Base-by-base conservation (phyloP, 2,329 filamentous ascomycete genomes). In the Aspergillus sp. region DNA sequence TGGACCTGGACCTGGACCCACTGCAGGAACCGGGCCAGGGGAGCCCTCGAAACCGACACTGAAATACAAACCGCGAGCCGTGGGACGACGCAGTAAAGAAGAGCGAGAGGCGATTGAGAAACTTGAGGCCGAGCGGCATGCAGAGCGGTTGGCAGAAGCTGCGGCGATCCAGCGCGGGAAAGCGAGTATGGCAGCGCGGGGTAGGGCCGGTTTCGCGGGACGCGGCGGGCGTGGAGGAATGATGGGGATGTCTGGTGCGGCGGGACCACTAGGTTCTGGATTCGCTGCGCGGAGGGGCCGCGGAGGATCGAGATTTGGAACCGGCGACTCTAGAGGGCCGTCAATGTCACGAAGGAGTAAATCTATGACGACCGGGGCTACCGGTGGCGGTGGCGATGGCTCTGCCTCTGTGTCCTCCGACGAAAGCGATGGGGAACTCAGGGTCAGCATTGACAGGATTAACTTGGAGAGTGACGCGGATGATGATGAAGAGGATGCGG, bases 381-480 rank as follows among this genome's bases (percentile, higher is more conserved):
- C 51, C 5, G 61, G 64, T 51, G 62, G 68, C 19, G 45, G 45
- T 34, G 27, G 45, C 13, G 30, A 22, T 48, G 27, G 45, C 15
- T 37, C 34, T 37, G 34, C 15, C n/a, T 68, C 73, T 59, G 64
- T 69, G 39, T 77, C 73, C 27, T 74, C 66, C 41, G 82, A 84
- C 54, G 82, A 81, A 49, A 72, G 71, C 30, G 75, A 78, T 42
- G 70, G 74, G 22, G 78, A 73, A 22, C 74, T 77, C 41, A 76
- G 80, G 52, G 73, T 80, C 53, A 80, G 84, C 60, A 83, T 88
- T 55, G 84, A 87, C 61, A 70, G 78, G n/a, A 81, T 86, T 60
- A 80, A 80, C 61, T 67, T 86, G 12, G 78, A 82, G 12, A 83
- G 80, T 49, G 80, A 85, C 56, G 82, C 83, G 30, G 78, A 80